Evolutionary conservation across 2,329 filamentous ascomycete species (phyloP).

Genomic region (Colletotrichum cordylinicola): DNA sequence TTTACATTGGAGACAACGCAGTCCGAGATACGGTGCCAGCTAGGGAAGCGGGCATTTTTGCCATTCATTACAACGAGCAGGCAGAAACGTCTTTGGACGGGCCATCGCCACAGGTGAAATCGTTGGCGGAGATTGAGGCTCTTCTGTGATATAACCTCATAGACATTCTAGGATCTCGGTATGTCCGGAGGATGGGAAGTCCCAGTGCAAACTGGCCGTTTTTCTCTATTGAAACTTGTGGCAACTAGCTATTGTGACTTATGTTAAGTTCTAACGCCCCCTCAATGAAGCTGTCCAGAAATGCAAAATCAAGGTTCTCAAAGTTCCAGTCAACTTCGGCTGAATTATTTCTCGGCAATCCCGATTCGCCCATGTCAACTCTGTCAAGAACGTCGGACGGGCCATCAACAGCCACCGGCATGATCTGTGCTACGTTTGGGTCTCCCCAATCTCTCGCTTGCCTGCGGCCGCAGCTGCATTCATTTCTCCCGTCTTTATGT

Average conservation of each 20-base stretch:
- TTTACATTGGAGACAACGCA: constrained; percentile 33
- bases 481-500: background rate
- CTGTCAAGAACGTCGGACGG: background rate
- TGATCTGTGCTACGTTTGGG: background rate
- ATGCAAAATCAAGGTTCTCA: background rate
- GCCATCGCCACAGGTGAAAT: constrained; percentile 20
- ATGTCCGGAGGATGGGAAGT: background rate
- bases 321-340: background rate
- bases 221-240: background rate
- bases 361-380: constrained; percentile 22
- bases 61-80: constrained; percentile 30
- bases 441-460: background rate
- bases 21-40: constrained; percentile 34
- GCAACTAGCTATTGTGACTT: background rate
- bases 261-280: background rate
- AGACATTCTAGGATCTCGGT: background rate
- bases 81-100: constrained; percentile 11
- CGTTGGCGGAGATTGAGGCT: constrained; percentile 18
- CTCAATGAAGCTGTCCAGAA: constrained; percentile 1
- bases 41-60: constrained; percentile 29
- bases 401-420: background rate
- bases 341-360: background rate
- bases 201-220: background rate
- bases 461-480: background rate
- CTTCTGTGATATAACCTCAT: constrained; percentile 3